A percentile compares a stretch with the other conserved stretches of the same genome.
These are phyloP conservation scores for Vitis amurensis DNA, from an alignment of 164 flowering plant species.

Conservation along the genomic window DNA sequence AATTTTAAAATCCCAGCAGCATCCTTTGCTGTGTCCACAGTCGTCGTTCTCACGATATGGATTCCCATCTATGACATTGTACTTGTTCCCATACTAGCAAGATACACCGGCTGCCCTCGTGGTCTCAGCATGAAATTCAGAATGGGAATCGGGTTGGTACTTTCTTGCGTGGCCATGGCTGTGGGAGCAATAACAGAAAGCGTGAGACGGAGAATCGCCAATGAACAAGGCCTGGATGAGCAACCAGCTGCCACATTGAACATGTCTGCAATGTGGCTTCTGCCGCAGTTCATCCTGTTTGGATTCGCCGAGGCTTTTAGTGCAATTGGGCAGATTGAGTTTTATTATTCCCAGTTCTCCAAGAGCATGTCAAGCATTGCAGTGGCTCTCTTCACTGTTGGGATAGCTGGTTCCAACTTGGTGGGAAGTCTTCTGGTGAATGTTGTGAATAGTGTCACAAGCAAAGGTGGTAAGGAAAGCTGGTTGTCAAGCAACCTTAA, in stretches of 20 bases:
- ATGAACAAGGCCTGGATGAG: constrained; percentile 7
- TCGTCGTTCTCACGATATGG: constrained; percentile 37
- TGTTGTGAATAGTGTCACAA: not conserved
- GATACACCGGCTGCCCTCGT: constrained; percentile 27
- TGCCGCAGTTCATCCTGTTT: constrained; percentile 23
- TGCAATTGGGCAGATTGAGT: constrained; percentile 40
- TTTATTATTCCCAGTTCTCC: constrained; percentile 40
- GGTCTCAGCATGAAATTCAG: constrained; percentile 25
- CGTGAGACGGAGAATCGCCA: constrained; percentile 15
- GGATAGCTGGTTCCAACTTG: constrained; percentile 23
- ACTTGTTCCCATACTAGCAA: constrained; percentile 35
- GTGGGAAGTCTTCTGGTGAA: constrained; percentile 29
- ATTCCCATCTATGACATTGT: constrained; percentile 49
- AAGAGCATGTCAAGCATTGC: constrained; percentile 52
- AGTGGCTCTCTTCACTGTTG: constrained; percentile 23
- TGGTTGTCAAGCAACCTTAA: constrained; percentile 30
- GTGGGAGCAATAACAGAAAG: constrained; percentile 38
- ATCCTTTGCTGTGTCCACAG: constrained; percentile 35
- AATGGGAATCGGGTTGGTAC: constrained; percentile 55
- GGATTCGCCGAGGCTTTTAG: constrained; percentile 46
- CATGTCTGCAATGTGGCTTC: constrained; percentile 43
- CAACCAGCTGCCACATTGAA: constrained; percentile 7
- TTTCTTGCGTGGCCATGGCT: constrained; percentile 22
- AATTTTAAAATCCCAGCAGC: constrained; percentile 56
- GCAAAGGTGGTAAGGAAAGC: constrained; percentile 18